Evolutionary conservation across 495 filamentous ascomycete species (phyloP), one percentile per base, ranked within the genome.

Genomic region (Penicillium diatomitis): DNA sequence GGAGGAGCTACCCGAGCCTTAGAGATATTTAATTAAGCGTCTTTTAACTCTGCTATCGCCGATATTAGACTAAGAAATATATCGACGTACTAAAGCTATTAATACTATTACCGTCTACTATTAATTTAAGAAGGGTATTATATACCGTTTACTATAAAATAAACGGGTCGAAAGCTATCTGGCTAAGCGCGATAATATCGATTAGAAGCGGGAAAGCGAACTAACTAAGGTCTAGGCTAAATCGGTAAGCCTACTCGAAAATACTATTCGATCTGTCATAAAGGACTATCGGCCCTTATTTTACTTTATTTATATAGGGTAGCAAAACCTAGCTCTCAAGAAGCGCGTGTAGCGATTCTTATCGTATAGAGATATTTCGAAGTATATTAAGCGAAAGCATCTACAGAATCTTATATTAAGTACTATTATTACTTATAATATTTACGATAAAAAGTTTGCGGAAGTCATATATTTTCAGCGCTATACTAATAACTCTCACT

Each of bases 331-430:
- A 33, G 56, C 52, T 38, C 49, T 61, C 20, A 42, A 53, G 48
- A 57, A 58, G 51, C 61, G 56, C 38, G 55, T 49, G 4, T 56
- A 65, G 43, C 51, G 44, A 46, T 69, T 67, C 52, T 46, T 45
- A 29, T 66, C 46, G 46, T 48, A 58, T 40, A 48, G 64, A 56
- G 56, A 66, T 48, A 47, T 72, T 43, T 68, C 54, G n/a, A 72
- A 69, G 51, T 58, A 72, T 50, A 69, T 72, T 33, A 68, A 67
- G 54, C 54, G 60, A 50, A 69, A 70, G 51, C 50, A 71, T 54
- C 57, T 70, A 35, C n/a, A 42, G 11, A 41, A 65, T 53, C 62
- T 69, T 39, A 43, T 46, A 8, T 47, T 4, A 31, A 47, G 34
- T 39, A 38, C 53, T 38, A 38, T 43, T 37, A 55, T 55, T 46